A percentile compares a stretch with the other conserved stretches of the same genome.
Conservation (phyloP, 1,139 yeast species). For the Blastobotrys capitulatus region DNA sequence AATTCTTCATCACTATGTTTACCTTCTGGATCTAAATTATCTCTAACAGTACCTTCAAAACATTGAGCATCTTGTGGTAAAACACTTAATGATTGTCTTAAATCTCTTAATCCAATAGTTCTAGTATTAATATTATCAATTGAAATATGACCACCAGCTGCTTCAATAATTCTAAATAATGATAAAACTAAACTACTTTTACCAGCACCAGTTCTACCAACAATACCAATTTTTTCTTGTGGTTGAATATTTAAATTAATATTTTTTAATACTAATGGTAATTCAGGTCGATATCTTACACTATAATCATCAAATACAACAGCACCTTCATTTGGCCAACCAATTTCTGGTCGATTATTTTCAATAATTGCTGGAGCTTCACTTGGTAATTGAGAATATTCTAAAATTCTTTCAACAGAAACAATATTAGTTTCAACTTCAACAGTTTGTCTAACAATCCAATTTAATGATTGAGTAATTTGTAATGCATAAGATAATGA, state of each 20-base stretch:
- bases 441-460: conserved; percentile 98
- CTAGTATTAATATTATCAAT: conserved; percentile 71
- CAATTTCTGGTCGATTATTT: conserved; percentile 56
- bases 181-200: conserved; percentile 89
- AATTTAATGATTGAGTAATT: conserved; percentile 85
- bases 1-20: conserved; percentile 66
- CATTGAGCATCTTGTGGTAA: conserved; percentile 98
- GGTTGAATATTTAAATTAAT: conserved; percentile 65
- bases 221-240: conserved; percentile 88
- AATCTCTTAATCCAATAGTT: conserved; percentile 70
- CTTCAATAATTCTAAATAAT: conserved; percentile 83
- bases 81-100: conserved; percentile 79
- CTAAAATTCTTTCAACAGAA: conserved; percentile 90
- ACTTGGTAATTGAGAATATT: conserved; percentile 64
- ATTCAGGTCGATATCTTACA: conserved; percentile 77
- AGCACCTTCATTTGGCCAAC: conserved; percentile 79
- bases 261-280: conserved; percentile 72
- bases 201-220: conserved; percentile 98
- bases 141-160: conserved; percentile 61
- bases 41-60: conserved; percentile 84
- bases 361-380: conserved; percentile 82
- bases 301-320: conserved; percentile 70
- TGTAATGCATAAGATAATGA: conserved; percentile 90
- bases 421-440: conserved; percentile 97
- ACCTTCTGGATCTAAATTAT: conserved; percentile 82